Evolutionary conservation across 257 asterid genomes (phyloP).

Genomic region (Linderniella brevidens): DNA sequence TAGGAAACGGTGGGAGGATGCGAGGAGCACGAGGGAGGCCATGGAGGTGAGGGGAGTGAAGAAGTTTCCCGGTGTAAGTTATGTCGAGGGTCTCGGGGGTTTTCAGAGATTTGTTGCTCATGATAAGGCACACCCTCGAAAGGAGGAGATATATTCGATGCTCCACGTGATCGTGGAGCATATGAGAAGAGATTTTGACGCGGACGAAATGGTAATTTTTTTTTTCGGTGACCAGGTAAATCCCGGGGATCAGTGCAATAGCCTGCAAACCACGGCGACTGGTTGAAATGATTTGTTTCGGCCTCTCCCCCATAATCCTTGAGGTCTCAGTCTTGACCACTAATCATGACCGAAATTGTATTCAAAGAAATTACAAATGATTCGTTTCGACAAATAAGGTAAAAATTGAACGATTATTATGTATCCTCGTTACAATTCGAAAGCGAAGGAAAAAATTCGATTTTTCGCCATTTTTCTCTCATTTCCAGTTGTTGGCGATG

Average conservation of each 20-base stretch:
- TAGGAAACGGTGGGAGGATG: conserved; percentile 44
- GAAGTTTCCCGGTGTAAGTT: conserved; percentile 50
- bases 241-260: too few species aligned
- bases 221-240: too few species aligned
- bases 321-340: too few species aligned
- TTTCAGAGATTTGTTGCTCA: conserved; percentile 56
- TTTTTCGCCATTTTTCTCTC: too few species aligned
- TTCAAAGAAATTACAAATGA: too few species aligned
- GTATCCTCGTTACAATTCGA: background rate
- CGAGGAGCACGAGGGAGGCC: conserved; percentile 34
- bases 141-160: conserved; percentile 27
- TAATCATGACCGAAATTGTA: too few species aligned
- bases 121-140: conserved; percentile 35
- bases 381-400: too few species aligned
- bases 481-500: conserved; percentile 87
- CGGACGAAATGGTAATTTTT: too few species aligned
- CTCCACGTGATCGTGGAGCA: conserved; percentile 22
- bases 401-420: too few species aligned
- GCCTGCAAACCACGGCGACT: too few species aligned
- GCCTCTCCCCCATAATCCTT: too few species aligned
- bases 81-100: conserved; percentile 38
- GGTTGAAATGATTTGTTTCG: too few species aligned
- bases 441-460: background rate
- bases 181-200: conserved; percentile 28
- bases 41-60: conserved; percentile 66